phyloP scores from a whole-genome alignment of 768 basidiomycete species.

The Leucosporidium scottii region DNA sequence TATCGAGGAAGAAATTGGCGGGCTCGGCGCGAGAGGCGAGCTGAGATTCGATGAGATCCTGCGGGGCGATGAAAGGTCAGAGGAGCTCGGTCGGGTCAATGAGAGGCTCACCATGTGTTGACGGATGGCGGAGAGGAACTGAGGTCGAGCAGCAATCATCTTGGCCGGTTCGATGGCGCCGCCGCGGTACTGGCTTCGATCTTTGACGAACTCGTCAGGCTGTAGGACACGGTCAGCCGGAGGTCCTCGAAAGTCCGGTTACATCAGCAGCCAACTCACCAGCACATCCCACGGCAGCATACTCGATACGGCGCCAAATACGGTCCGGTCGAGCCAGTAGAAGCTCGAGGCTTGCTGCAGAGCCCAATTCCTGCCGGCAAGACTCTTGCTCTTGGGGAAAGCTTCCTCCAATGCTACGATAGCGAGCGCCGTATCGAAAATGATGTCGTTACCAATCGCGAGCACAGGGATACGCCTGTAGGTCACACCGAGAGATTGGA shows the following conservation, averaged over 20 bases:
- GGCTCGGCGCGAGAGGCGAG: slow-evolving; percentile 49
- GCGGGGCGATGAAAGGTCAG: slow-evolving; percentile 39
- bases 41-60: slow-evolving; percentile 47
- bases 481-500: slow-evolving; percentile 50
- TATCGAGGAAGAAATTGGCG: slow-evolving; percentile 53
- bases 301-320: slow-evolving; percentile 47
- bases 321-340: slow-evolving; percentile 47
- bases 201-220: slow-evolving; percentile 40
- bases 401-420: slow-evolving; percentile 51
- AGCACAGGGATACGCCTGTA: slow-evolving; percentile 59
- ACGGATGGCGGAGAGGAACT: no score
- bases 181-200: slow-evolving; percentile 44
- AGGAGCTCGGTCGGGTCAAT: background rate
- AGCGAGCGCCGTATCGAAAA: slow-evolving; percentile 55
- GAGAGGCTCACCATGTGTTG: no score
- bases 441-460: slow-evolving; percentile 55
- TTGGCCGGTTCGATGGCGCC: slow-evolving; percentile 45
- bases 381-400: slow-evolving; percentile 49
- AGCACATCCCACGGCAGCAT: slow-evolving; percentile 49
- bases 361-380: slow-evolving; percentile 47
- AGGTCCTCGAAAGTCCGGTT: no score
- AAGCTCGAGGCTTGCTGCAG: slow-evolving; percentile 50
- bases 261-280: background rate
- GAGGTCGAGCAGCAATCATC: slow-evolving; percentile 28
- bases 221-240: no score